Evolutionary conservation across 139 green algal genomes (phyloP).

Genomic region (Deuterostichococcus epilithicus): DNA sequence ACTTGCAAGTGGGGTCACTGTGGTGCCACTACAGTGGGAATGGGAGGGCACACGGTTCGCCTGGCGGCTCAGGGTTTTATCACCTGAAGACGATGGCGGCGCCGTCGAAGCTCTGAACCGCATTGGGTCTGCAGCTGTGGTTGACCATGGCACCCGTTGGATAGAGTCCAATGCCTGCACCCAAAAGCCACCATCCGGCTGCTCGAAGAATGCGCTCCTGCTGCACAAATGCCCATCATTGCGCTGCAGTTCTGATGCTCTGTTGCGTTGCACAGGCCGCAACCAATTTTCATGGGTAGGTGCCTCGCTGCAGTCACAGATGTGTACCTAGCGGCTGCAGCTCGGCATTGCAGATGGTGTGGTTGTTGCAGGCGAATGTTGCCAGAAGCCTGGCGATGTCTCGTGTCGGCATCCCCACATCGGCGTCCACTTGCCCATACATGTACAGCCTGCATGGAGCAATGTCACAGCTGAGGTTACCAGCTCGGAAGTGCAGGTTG

Average conservation of each 20-base stretch:
- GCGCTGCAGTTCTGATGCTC: too few species aligned
- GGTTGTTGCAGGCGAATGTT: conserved; percentile 62
- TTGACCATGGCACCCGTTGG: conserved; percentile 65
- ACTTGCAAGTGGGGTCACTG: neutral
- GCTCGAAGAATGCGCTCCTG: neutral
- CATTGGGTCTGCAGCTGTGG: conserved; percentile 65
- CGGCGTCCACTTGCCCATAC: neutral
- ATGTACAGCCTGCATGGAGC: conserved; percentile 30
- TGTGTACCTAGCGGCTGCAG: conserved; percentile 35
- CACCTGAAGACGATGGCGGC: conserved; percentile 59
- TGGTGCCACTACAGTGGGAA: neutral
- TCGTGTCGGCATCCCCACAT: neutral
- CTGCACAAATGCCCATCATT: too few species aligned
- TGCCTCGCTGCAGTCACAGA: neutral
- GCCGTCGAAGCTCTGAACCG: conserved; percentile 57
- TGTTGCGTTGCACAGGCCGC: too few species aligned
- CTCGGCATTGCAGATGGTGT: conserved; percentile 74
- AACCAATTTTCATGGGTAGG: neutral
- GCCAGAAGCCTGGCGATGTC: conserved; percentile 59
- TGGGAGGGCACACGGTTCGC: neutral
- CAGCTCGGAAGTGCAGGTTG: too few species aligned
- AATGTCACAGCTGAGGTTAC: too few species aligned
- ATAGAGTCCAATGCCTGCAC: conserved; percentile 60
- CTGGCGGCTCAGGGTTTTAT: neutral
- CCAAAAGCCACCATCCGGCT: neutral